A percentile compares a stretch with the other conserved stretches of the same genome.
Conservation (phyloP, 495 filamentous ascomycete genomes). For the Podospora fimiseda region DNA sequence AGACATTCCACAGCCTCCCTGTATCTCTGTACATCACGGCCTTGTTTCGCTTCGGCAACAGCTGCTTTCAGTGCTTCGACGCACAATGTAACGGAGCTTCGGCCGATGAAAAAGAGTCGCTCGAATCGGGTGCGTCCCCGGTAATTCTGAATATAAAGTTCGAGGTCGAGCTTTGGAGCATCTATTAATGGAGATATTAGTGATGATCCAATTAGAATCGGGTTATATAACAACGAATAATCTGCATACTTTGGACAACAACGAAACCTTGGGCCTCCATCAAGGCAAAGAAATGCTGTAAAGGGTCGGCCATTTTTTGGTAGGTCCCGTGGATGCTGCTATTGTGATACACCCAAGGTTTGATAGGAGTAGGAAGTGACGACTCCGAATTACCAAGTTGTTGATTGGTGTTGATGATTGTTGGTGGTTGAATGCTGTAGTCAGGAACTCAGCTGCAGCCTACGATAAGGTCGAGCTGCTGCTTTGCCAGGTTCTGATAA, state of each 20-base stretch:
- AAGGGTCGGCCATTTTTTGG: slow-evolving; percentile 17
- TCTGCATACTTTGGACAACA: slow-evolving; percentile 40
- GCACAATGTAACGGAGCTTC: slow-evolving; percentile 66
- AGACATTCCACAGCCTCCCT: slow-evolving; percentile 60
- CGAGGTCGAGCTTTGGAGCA: slow-evolving; percentile 84
- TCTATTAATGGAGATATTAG: slow-evolving; percentile 42
- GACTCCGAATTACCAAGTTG: too few species aligned
- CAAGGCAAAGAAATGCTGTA: slow-evolving; percentile 38
- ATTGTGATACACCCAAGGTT: slow-evolving; percentile 3
- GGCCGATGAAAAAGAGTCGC: slow-evolving; percentile 74
- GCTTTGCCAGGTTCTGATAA: neutral
- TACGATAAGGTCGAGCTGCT: slow-evolving; percentile 2
- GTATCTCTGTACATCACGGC: slow-evolving; percentile 68
- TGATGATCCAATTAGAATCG: neutral
- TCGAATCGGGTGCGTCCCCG: slow-evolving; percentile 68
- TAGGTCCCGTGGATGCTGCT: neutral
- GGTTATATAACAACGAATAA: neutral
- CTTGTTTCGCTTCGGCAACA: slow-evolving; percentile 66
- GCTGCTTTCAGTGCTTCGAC: slow-evolving; percentile 76
- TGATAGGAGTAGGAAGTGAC: neutral
- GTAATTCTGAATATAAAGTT: slow-evolving; percentile 88
- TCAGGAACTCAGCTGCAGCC: slow-evolving; percentile 6
- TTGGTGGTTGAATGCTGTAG: too few species aligned
- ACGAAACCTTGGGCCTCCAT: slow-evolving; percentile 39
- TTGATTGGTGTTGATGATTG: too few species aligned